Base-by-base conservation (phyloP, 176 grass and related monocot species). In the Avena atlantica region DNA sequence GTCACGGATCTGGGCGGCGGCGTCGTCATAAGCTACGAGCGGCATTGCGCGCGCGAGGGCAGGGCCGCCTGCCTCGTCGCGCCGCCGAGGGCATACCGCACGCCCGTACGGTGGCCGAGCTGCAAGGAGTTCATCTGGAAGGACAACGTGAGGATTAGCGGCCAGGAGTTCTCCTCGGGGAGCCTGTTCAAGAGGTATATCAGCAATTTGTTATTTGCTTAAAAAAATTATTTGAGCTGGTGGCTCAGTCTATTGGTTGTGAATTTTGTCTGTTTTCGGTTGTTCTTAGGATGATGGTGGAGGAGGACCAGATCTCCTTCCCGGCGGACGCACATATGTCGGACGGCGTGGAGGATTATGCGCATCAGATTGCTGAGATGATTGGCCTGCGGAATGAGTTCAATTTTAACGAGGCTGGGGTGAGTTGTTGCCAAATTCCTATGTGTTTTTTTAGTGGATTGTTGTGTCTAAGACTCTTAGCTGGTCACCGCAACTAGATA, bases 231-330 rank as follows among this genome's bases (percentile, higher is more conserved):
- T 34, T 34, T 34, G 31, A 34, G 31, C 31, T 34, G 31, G 31
- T 68, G 13, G 4, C 45, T 48, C 78, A 70, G 48, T 70, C 45
- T 61, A 19, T 27, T 37, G 77, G 58, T 52, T 90, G 40, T 86
- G 56, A 87, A 53, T 78, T 83, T 37, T 27, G 52, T 50, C 78
- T 44, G 61, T 55, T 84, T 51, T 42, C 62, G 10, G 29, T 90
- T 92, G 81, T 86, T 79, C 73, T 53, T 76, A 99, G 97, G 89
- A 99, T 99, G 97, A 99, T 99, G 97, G 94, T 99, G 40, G 97
- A 99, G 73, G 97, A 99, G 93, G 97, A 99, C 74, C 97, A 99
- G 84, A 94, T 99, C 76, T 99, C 97, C 19, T 99, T 99, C 57
- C 92, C 87, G 50, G 93, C 97, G 3, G 94, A 94, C 68, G 92